Base-by-base conservation (phyloP, 192 early-diverging fungal genomes). In the Helicostylum pulchrum region DNA sequence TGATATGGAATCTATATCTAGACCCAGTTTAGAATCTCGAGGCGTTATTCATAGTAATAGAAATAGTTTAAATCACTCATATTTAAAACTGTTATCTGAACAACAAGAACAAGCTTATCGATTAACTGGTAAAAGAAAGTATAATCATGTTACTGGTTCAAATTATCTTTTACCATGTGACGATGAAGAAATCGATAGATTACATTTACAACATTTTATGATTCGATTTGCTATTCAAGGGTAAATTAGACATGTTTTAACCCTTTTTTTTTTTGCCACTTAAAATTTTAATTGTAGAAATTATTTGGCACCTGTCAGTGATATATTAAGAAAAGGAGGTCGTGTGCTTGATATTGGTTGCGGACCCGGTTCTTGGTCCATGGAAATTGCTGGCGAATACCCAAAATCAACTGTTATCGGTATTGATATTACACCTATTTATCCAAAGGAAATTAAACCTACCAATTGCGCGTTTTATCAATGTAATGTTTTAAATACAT, bases 191-290 rank as follows among this genome's bases (percentile, higher is more conserved):
- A 73, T 78, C 3, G 78, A 84, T 63, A 65, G 83, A 7, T 56
- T 84, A 8, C 77, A 84, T 49, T 53, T 77, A 11, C 74, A 75
- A 23, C 83, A 84, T 57, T 84, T 77, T 52, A 68, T 84, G 61
- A 69, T 80, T 20, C 71, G 80, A 19, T 84, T 78, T 53, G 61
- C 70, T 58, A 71, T 76, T 64, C 68, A 76, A 64, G 74, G 74
- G 74, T 75, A 75, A 67, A 60, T 26, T 26, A 26, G n/a, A n/a
- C 2, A 26, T 26, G 26, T 26, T n/a, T n/a, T n/a, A n/a, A n/a
- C n/a, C n/a, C n/a, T n/a, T n/a, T n/a, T n/a, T n/a, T n/a, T n/a
- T n/a, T n/a, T n/a, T n/a, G n/a, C n/a, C n/a, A n/a, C n/a, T n/a
- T n/a, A n/a, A n/a, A n/a, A n/a, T n/a, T n/a, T n/a, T n/a, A n/a